A percentile compares a stretch with the other conserved stretches of the same genome.
These are phyloP conservation scores for Saccharomycopsis vini DNA, from an alignment of 805 yeast species.

Conservation along the genomic window DNA sequence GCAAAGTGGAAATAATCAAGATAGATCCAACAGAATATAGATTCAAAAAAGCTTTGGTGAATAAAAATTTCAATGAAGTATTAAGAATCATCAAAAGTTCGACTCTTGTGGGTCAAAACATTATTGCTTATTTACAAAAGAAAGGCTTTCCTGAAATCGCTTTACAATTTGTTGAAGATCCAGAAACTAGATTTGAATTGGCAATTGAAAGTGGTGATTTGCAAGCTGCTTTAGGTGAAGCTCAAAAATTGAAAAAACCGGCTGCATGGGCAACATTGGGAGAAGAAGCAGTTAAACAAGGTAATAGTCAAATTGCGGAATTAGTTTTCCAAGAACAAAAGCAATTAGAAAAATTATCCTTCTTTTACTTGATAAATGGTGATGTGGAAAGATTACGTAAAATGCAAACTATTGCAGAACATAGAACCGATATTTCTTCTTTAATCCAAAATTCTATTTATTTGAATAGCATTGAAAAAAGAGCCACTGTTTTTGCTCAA, in stretches of 20 bases:
- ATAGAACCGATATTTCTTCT: conserved; percentile 72
- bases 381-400: conserved; percentile 63
- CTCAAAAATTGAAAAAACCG: conserved; percentile 59
- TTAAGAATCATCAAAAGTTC: conserved; percentile 80
- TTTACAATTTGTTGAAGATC: conserved; percentile 90
- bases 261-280: conserved; percentile 76
- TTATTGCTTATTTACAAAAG: conserved; percentile 88
- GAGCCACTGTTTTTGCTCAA: conserved; percentile 64
- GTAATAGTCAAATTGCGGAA: conserved; percentile 79
- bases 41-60: conserved; percentile 86
- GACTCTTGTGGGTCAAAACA: conserved; percentile 92
- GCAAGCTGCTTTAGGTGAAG: conserved; percentile 80
- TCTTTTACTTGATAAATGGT: conserved; percentile 80
- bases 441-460: conserved; percentile 77
- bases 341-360: conserved; percentile 80
- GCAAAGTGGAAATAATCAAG: conserved; percentile 65
- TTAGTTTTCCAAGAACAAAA: conserved; percentile 81
- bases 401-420: conserved; percentile 86
- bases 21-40: conserved; percentile 97
- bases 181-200: conserved; percentile 90
- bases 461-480: conserved; percentile 62
- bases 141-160: conserved; percentile 97
- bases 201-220: conserved; percentile 92
- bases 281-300: conserved; percentile 81
- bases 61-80: conserved; percentile 86